Conservation (phyloP, 495 filamentous ascomycete genomes). For the Trichoderma virens region DNA sequence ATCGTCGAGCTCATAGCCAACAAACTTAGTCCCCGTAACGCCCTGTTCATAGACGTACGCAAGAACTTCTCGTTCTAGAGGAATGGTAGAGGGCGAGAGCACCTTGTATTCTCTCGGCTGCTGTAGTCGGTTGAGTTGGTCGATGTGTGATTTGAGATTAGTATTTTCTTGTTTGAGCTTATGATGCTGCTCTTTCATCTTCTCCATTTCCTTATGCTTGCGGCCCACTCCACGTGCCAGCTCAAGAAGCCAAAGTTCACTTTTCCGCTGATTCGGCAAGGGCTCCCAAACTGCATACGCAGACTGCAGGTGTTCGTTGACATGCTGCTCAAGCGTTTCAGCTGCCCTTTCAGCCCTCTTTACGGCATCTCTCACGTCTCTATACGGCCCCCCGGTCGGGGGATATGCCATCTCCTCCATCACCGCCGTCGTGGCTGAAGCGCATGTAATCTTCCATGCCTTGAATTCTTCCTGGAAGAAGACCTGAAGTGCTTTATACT, state of each 20-base stretch:
- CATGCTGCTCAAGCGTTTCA: conserved; percentile 50
- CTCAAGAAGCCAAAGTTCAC: conserved; percentile 71
- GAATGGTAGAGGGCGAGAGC: conserved; percentile 55
- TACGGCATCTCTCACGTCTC: conserved; percentile 37
- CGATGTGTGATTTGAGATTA: conserved; percentile 62
- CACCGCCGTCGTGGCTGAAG: conserved; percentile 32
- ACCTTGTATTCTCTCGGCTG: conserved; percentile 65
- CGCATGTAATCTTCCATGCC: conserved; percentile 47
- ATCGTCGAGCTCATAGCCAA: conserved; percentile 36
- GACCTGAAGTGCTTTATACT: conserved; percentile 60
- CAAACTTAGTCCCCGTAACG: conserved; percentile 15
- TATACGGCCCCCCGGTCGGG: conserved; percentile 19
- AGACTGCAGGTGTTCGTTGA: conserved; percentile 58
- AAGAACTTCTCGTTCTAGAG: conserved; percentile 39
- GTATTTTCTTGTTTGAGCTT: conserved; percentile 60
- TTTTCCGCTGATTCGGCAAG: conserved; percentile 46
- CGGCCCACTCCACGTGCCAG: conserved; percentile 61
- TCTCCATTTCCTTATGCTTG: conserved; percentile 58
- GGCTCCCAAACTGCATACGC: conserved; percentile 65
- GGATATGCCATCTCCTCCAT: conserved; percentile 36
- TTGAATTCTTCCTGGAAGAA: conserved; percentile 58
- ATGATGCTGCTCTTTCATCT: conserved; percentile 53
- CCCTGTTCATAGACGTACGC: conserved; percentile 27
- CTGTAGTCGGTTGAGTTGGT: conserved; percentile 58
- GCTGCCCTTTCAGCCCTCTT: conserved; percentile 31